Base-by-base conservation (phyloP, 495 filamentous ascomycete genomes). In the Acidomyces sp. region DNA sequence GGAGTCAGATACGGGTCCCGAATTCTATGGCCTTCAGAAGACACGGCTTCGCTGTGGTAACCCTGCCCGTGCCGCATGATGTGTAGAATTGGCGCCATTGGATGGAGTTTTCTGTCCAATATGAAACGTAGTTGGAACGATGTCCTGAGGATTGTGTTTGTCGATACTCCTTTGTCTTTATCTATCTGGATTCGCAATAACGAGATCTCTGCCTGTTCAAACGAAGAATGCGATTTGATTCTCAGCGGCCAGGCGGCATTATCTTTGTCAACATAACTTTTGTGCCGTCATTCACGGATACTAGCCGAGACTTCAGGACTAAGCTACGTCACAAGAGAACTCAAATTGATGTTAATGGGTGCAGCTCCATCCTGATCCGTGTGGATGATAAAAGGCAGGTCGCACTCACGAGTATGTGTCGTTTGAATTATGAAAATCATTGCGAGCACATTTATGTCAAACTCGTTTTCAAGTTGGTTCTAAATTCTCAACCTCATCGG, bases 11-110 rank as follows among this genome's bases (percentile, higher is more conserved):
- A 20, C 4, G 47, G 34, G 34, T 50, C 47, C 23, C 33, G 41
- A 6, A 50, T 37, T 4, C 37, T 13, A 13, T 40, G 19, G 4
- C 47, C 47, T 15, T 45, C 37, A 6, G 34, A 16, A 9, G 31
- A 24, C 6, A 44, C 42, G 6, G 23, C 33, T 10, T 11, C 19
- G 9, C 18, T 25, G 25, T 49, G 46, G 11, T 39, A 37, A 18
- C 46, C 46, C 34, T 49, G 46, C 1, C 46, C 46, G 29, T 49
- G 46, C 15, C 46, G 39, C 46, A 48, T 48, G 10, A 48, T 35
- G 21, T 43, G 40, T 12, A 48, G 21, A 17, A 41, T 35, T 6
- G 37, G 37, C 6, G 44, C 37, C 37, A 41, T 41, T 20, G n/a
- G n/a, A n/a, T n/a, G n/a, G n/a, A n/a, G n/a, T n/a, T n/a, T n/a